Base-by-base conservation (phyloP, 177 flowering plant species). In the Tripterygium wilfordii region DNA sequence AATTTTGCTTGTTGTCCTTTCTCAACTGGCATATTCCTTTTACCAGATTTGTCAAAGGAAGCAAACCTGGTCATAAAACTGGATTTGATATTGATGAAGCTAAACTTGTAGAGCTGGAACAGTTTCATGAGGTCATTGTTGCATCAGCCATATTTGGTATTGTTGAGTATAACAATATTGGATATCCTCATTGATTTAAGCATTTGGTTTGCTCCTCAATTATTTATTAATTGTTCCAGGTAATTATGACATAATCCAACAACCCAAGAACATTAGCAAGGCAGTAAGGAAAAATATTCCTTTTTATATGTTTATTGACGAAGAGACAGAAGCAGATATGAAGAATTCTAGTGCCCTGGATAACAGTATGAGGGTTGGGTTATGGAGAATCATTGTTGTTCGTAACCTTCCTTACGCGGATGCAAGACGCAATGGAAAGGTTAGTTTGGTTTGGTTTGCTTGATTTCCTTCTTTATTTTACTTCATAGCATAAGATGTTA, bases 391-490 rank as follows among this genome's bases (percentile, higher is more conserved):
- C 57, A 65, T 89, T 60, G 85, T 89, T 52, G 95, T 92, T 12
- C 85, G 35, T 33, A 86, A 92, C 46, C 55, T 82, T 57, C 96
- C 97, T 46, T 92, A 84, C 49, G 15, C 21, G 60, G 99, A 89
- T 71, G 53, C 95, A 22, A 84, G 97, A 47, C 91, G 99, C 35
- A 86, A 82, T 70, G 98, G 98, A 49, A 92, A 92, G 85, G 98
- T 88, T 45, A 52, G 69, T 54, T 36, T 39, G n/a, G 45, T 29
- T 52, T 44, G 15, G 26, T 31, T n/a, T 20, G 22, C 32, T 27
- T 49, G 9, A 5, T 62, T 22, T 25, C 10, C 3, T 23, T 50
- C 17, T 12, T 12, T 10, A 32, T 10, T 21, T 21, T 26, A n/a
- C n/a, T n/a, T n/a, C n/a, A n/a, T n/a, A n/a, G n/a, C n/a, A n/a